Evolutionary conservation across 2,329 filamentous ascomycete genomes (phyloP), one percentile per base, ranked within the genome.

Genomic region (Colletotrichum ledebouriae): DNA sequence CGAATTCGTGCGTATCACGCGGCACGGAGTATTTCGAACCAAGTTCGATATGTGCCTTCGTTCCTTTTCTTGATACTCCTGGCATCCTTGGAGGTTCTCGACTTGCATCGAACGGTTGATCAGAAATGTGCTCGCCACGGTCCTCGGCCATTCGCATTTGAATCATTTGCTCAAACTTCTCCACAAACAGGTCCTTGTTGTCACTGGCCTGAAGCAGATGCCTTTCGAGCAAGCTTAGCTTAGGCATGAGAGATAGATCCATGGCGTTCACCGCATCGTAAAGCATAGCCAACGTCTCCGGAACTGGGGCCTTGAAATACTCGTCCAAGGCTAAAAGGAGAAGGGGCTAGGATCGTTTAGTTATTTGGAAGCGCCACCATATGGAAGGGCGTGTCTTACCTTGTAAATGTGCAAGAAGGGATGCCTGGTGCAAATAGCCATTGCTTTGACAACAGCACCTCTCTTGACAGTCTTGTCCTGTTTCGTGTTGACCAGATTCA

Each of bases 341-440:
- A 44, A 99, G 85, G 33, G 96, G 96, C 92, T 95, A 67, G 42
- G 2, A 17, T 29, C 17, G n/a, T 25, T 65, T 29, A 69, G 63
- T 37, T n/a, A 22, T 6, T 15, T 25, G 37, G 25, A 55, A 41
- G 11, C 12, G 11, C 4, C 12, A 37, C 29, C 17, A 53, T 12
- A 33, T 9, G 2, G 3, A 42, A 61, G 44, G n/a, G 25, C 29
- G 44, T 37, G 2, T 55, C 84, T 72, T 78, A 92, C 92, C 87
- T 99, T 99, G 84, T 99, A 99, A 71, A 99, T 99, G 80, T 99
- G 96, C 73, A 99, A 83, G 80, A 99, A 99, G 3, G 96, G 94
- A 83, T 99, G 96, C 49, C 96, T 87, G 7, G 96, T 99, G 83
- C 96, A 99, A 73, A 99, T 98, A 34, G 96, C 96, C 96, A 99